phyloP scores from a whole-genome alignment of 2,329 filamentous ascomycete genomes.

The Fusarium fujikuroi region DNA sequence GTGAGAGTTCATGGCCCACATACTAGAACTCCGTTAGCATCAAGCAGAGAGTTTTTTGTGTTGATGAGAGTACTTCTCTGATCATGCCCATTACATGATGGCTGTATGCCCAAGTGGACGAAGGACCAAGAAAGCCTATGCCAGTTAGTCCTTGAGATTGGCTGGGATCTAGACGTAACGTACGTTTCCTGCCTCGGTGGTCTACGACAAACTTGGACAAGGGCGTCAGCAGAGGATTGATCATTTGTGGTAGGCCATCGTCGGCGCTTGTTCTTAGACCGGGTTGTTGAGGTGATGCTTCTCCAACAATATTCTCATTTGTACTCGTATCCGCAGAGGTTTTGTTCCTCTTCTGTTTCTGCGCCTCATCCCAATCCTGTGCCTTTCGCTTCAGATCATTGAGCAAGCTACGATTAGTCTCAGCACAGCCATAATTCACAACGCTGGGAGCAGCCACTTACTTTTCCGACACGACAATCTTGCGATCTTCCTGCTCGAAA shows the following conservation, averaged over 20 bases:
- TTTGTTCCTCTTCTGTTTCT: background rate
- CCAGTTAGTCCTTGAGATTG: background rate
- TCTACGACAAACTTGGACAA: background rate
- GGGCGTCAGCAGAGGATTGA: background rate
- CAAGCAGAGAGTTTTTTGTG: too few relatives aligned
- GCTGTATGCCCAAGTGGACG: background rate
- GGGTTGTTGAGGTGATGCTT: too few relatives aligned
- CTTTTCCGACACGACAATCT: background rate
- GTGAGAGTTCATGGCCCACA: background rate
- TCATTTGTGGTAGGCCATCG: background rate
- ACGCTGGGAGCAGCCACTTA: fast-evolving
- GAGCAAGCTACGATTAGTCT: background rate
- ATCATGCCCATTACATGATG: background rate
- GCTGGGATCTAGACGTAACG: fast-evolving
- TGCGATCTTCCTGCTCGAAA: background rate
- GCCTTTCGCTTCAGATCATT: background rate
- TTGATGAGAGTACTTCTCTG: too few relatives aligned
- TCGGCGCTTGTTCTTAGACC: background rate
- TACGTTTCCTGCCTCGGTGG: background rate
- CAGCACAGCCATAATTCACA: fast-evolving
- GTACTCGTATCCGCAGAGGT: fast-evolving
- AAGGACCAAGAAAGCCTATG: background rate
- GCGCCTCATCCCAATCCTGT: background rate
- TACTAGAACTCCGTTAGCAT: background rate
- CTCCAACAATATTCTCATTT: too few relatives aligned